These are phyloP conservation scores for Phytopythium helicoides DNA, from an alignment of 352 stramenopile species.

Conservation along the genomic window DNA sequence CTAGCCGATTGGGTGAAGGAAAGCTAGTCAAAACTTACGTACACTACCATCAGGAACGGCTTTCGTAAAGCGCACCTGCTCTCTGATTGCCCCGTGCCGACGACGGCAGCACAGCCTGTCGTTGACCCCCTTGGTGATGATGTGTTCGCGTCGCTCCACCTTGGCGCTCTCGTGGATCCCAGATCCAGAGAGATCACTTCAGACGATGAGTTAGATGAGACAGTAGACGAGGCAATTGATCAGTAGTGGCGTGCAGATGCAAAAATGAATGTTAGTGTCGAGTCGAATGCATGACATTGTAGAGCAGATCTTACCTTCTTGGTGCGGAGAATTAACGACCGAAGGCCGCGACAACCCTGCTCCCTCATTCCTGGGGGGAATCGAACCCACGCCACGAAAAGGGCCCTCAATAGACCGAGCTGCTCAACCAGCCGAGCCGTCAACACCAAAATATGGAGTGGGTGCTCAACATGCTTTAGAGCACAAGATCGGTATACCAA, in stretches of 20 bases:
- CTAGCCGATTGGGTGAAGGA: neutral
- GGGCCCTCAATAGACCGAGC: neutral
- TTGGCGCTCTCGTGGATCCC: neutral
- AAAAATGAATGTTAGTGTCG: neutral
- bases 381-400: neutral
- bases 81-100: no score
- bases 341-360: constrained; percentile 1
- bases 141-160: neutral
- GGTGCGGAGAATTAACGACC: constrained; percentile 3
- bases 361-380: neutral
- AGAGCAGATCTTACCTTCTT: neutral
- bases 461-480: no score
- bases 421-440: neutral
- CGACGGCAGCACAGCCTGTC: neutral
- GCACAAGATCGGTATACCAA: no score
- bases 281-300: neutral
- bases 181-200: neutral
- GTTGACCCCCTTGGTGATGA: no score
- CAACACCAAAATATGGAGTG: neutral
- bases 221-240: neutral
- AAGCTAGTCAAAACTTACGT: neutral
- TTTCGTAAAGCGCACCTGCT: neutral
- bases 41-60: neutral
- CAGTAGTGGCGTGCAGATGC: neutral
- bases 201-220: neutral